Evolutionary conservation across 2,329 filamentous ascomycete genomes (phyloP).

Genomic region (Fusarium nematophilum): DNA sequence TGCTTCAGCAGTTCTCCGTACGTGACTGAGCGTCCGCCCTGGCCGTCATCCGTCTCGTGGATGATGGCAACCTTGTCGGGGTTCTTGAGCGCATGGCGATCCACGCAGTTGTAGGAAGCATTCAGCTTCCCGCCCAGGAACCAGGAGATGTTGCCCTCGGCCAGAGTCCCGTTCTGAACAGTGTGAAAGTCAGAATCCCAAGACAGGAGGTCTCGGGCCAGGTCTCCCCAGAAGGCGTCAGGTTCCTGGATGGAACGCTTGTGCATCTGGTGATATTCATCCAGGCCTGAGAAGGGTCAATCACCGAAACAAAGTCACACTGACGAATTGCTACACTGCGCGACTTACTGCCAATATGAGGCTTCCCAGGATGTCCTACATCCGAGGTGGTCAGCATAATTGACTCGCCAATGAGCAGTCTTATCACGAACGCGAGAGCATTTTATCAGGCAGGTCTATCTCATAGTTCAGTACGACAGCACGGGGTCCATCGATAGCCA

Average conservation of each 20-base stretch:
- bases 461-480: neutral
- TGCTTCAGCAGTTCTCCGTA: constrained; percentile 90
- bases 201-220: constrained; percentile 85
- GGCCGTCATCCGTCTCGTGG: constrained; percentile 92
- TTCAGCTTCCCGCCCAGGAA: constrained; percentile 91
- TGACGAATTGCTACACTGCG: neutral
- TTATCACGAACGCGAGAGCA: constrained; percentile 33
- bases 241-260: constrained; percentile 86
- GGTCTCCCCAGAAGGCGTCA: constrained; percentile 84
- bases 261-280: constrained; percentile 72
- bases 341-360: constrained; percentile 33
- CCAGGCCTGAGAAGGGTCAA: constrained; percentile 56
- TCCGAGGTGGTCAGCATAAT: constrained; percentile 11
- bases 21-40: constrained; percentile 84
- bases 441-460: constrained; percentile 34
- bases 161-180: constrained; percentile 78
- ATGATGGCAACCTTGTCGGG: constrained; percentile 92
- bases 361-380: constrained; percentile 35
- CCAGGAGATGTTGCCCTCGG: constrained; percentile 86
- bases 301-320: neutral
- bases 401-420: neutral
- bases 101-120: constrained; percentile 94
- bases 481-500: neutral
- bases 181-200: constrained; percentile 93
- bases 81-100: constrained; percentile 90